Conservation (phyloP, 2,329 filamentous ascomycete species). For the Macrophomina phaseolina region DNA sequence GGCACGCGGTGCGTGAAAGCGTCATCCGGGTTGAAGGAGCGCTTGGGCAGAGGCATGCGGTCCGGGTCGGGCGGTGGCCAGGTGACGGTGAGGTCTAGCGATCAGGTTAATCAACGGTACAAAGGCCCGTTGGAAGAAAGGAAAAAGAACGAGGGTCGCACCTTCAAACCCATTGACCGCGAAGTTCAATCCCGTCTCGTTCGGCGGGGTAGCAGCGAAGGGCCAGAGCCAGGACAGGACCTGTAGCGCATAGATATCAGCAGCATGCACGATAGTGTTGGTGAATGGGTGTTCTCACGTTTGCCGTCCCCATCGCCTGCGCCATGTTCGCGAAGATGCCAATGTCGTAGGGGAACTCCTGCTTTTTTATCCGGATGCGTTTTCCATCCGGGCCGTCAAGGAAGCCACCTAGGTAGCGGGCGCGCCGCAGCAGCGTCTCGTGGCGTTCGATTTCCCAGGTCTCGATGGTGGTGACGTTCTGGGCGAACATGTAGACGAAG, state of each 20-base stretch:
- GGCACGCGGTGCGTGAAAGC: conserved; percentile 48
- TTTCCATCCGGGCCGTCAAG: conserved; percentile 62
- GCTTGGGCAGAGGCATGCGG: conserved; percentile 43
- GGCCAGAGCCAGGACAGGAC: conserved; percentile 71
- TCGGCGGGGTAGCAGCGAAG: conserved; percentile 59
- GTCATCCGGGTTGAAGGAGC: conserved; percentile 35
- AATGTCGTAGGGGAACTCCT: conserved; percentile 84
- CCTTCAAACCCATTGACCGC: conserved; percentile 78
- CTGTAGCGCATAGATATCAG: not conserved
- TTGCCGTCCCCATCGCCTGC: conserved; percentile 75
- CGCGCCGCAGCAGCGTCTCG: conserved; percentile 51
- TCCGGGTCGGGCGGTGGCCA: conserved; percentile 61
- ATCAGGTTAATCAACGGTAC: not conserved
- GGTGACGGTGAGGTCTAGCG: conserved; percentile 34
- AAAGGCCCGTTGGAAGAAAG: not conserved
- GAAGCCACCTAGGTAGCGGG: conserved; percentile 60
- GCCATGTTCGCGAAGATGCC: conserved; percentile 75
- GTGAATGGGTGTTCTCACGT: conserved; percentile 40
- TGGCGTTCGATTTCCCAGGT: conserved; percentile 68
- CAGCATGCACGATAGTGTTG: too few relatives aligned
- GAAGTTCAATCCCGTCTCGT: conserved; percentile 63
- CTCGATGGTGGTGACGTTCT: conserved; percentile 75
- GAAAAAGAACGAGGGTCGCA: conserved; percentile 46
- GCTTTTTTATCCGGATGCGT: conserved; percentile 61
- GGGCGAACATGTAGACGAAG: conserved; percentile 43